Evolutionary conservation across 2,329 filamentous ascomycete genomes (phyloP).

Genomic region (Hortaea werneckii): DNA sequence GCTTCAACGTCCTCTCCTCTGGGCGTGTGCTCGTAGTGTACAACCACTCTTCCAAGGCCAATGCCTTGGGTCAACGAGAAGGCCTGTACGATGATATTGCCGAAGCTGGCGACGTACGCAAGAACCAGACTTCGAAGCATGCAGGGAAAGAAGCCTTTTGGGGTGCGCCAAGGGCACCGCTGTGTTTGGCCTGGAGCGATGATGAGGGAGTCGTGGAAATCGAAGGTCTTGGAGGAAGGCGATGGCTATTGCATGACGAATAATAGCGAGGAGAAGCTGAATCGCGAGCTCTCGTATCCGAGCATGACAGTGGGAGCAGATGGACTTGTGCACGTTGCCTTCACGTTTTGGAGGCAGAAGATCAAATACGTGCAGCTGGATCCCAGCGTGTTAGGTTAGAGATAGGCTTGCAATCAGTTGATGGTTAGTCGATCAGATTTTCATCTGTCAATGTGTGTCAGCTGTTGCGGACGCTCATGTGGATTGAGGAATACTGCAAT

Average conservation of each 20-base stretch:
- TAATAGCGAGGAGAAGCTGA: conserved; percentile 11
- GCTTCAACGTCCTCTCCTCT: conserved; percentile 8
- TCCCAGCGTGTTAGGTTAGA: neutral
- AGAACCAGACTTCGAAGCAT: conserved; percentile 9
- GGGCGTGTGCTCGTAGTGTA: neutral
- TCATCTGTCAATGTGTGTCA: no score
- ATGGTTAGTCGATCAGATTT: no score
- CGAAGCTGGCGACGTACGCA: conserved; percentile 6
- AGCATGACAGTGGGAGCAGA: conserved; percentile 5
- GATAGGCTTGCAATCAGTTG: no score
- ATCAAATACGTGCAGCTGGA: conserved; percentile 10
- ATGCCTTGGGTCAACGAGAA: conserved; percentile 5
- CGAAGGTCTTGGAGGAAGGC: conserved; percentile 7
- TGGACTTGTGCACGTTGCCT: conserved; percentile 8
- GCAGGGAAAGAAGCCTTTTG: conserved; percentile 10
- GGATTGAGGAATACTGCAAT: no score
- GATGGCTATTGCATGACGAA: conserved; percentile 13
- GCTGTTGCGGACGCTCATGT: no score
- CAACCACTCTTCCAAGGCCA: neutral
- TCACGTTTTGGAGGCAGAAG: conserved; percentile 11
- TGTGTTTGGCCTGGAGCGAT: conserved; percentile 10
- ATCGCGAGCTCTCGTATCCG: conserved; percentile 11
- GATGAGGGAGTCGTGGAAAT: conserved; percentile 7
- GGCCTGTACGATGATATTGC: conserved; percentile 10
- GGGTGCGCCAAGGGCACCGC: conserved; percentile 10